phyloP scores from a whole-genome alignment of 2,329 filamentous ascomycete species.

The Claviceps pusilla region DNA sequence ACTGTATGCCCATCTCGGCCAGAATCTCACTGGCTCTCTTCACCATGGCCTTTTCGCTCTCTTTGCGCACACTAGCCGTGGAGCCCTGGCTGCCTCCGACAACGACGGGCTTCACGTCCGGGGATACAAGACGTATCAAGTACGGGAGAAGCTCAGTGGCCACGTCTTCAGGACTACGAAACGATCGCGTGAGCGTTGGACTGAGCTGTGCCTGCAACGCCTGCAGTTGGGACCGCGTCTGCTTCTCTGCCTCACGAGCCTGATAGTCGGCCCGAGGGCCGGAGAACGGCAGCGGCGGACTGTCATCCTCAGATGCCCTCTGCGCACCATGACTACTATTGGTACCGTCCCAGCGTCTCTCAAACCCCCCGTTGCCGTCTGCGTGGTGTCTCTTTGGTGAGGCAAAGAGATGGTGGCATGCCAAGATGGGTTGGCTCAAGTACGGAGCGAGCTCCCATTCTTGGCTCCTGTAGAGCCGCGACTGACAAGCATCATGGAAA shows the following conservation, averaged over 20 bases:
- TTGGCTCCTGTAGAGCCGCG: slow-evolving; percentile 64
- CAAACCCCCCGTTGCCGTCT: slow-evolving; percentile 24
- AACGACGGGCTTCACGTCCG: slow-evolving; percentile 81
- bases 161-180: slow-evolving; percentile 64
- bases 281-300: slow-evolving; percentile 55
- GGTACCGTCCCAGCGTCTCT: slow-evolving; percentile 26
- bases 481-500: slow-evolving; percentile 76
- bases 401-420: slow-evolving; percentile 84
- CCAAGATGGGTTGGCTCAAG: slow-evolving; percentile 70
- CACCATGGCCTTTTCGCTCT: slow-evolving; percentile 70
- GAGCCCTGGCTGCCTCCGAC: slow-evolving; percentile 52
- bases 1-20: slow-evolving; percentile 63
- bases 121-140: slow-evolving; percentile 67
- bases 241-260: slow-evolving; percentile 66
- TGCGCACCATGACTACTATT: slow-evolving; percentile 20
- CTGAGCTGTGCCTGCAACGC: slow-evolving; percentile 58
- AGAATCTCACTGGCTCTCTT: slow-evolving; percentile 66
- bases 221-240: slow-evolving; percentile 59
- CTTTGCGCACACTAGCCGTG: slow-evolving; percentile 75
- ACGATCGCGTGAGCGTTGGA: slow-evolving; percentile 57
- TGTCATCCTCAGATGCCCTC: slow-evolving; percentile 22
- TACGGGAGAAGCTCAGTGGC: slow-evolving; percentile 75
- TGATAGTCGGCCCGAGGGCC: slow-evolving; percentile 70
- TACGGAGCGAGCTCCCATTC: slow-evolving; percentile 89
- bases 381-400: slow-evolving; percentile 42